phyloP scores from a whole-genome alignment of 2,329 filamentous ascomycete species.

The Fusarium beomiforme region DNA sequence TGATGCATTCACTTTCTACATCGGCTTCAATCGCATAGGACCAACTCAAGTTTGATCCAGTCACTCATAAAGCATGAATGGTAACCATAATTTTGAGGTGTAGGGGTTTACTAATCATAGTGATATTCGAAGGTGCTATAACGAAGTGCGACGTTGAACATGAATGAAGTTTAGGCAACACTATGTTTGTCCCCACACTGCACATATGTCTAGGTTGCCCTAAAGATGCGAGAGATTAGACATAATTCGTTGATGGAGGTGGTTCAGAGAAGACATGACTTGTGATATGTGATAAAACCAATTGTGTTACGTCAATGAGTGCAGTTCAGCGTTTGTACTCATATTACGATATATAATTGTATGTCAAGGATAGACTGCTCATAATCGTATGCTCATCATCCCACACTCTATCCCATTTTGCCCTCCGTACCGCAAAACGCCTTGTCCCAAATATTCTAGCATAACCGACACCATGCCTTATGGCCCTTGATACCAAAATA shows the following conservation, averaged over 20 bases:
- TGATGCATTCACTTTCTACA: conserved; percentile 19
- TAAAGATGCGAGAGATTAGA: neutral
- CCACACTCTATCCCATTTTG: neutral
- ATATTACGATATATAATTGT: neutral
- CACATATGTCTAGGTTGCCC: neutral
- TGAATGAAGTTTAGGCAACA: neutral
- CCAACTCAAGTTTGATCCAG: neutral
- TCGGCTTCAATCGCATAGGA: neutral
- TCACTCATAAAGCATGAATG: neutral
- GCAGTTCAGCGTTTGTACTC: neutral
- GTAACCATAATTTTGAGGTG: neutral
- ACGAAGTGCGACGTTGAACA: neutral
- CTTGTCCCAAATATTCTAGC: neutral
- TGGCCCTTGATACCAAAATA: neutral
- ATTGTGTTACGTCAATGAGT: neutral
- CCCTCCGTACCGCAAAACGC: neutral
- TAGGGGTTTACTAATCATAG: neutral
- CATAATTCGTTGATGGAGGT: neutral
- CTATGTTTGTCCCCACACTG: neutral
- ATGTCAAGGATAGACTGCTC: neutral
- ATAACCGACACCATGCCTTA: neutral
- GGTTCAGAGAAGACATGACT: neutral
- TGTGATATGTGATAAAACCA: neutral
- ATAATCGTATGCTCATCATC: neutral
- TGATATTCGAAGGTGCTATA: neutral